Conservation (phyloP, 345 rosid genomes). For the Euphorbia peplus region DNA sequence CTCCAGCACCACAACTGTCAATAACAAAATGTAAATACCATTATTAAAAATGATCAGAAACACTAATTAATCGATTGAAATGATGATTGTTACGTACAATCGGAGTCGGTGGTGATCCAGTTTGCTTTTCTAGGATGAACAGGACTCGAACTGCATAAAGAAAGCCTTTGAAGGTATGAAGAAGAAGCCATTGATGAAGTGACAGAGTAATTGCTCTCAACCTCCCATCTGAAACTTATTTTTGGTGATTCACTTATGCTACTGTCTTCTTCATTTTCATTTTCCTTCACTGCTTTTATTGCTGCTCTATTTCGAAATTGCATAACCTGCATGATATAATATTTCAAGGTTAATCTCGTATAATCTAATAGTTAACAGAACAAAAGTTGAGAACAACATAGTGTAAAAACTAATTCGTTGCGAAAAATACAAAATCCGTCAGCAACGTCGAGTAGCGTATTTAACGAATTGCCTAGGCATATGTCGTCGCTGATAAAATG, state of each 20-base stretch:
- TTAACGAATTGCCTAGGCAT: too few species aligned
- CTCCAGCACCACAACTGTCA: neutral
- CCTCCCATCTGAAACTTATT: constrained; percentile 78
- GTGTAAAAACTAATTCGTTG: too few species aligned
- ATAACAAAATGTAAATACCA: neutral
- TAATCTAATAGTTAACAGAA: too few species aligned
- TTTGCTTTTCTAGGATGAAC: constrained; percentile 50
- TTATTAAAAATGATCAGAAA: neutral
- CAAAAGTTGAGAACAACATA: too few species aligned
- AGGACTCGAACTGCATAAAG: constrained; percentile 48
- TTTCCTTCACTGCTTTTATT: constrained; percentile 47
- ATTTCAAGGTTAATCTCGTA: too few species aligned
- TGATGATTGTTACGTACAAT: constrained; percentile 67
- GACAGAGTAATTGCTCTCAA: constrained; percentile 57
- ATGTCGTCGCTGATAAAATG: too few species aligned
- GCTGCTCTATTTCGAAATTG: constrained; percentile 43
- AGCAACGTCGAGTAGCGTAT: too few species aligned
- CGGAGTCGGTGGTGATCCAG: constrained; percentile 94
- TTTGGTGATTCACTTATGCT: constrained; percentile 54
- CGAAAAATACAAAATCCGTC: too few species aligned
- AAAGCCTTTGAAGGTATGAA: constrained; percentile 28
- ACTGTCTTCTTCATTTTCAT: constrained; percentile 27
- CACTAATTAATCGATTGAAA: neutral
- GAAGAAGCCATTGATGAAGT: constrained; percentile 57
- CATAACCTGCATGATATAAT: constrained; percentile 34